Evolutionary conservation across 352 stramenopile genomes (phyloP).

Genomic region (Pythium periplocum): DNA sequence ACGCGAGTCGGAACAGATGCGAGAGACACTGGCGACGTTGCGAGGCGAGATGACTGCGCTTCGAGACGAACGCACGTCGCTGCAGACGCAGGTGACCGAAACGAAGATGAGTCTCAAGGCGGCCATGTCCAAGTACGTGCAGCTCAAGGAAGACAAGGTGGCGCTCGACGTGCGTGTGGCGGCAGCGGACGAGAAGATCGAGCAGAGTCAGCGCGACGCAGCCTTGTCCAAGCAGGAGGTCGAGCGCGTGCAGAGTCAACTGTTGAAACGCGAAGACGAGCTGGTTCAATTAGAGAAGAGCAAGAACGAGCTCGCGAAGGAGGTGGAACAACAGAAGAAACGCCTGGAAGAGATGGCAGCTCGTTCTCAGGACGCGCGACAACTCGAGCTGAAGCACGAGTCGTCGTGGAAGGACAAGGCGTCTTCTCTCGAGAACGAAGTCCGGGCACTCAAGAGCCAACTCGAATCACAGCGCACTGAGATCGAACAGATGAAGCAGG

Average conservation of each 20-base stretch:
- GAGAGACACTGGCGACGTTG: slow-evolving; percentile 36
- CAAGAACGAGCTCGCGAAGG: slow-evolving; percentile 16
- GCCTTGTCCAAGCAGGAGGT: slow-evolving; percentile 41
- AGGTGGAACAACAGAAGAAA: slow-evolving; percentile 17
- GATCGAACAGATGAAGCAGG: slow-evolving; percentile 18
- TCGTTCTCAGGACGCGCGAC: slow-evolving; percentile 16
- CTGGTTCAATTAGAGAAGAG: slow-evolving; percentile 20
- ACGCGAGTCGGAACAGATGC: slow-evolving; percentile 16
- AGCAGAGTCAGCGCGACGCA: slow-evolving; percentile 29
- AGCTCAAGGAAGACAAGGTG: slow-evolving; percentile 60
- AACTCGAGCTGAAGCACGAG: slow-evolving; percentile 20
- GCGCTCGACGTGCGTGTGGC: slow-evolving; percentile 38
- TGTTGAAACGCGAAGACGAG: slow-evolving; percentile 25
- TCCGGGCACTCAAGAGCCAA: slow-evolving; percentile 18
- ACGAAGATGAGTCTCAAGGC: slow-evolving; percentile 24
- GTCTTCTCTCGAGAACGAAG: slow-evolving; percentile 20
- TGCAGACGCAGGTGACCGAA: slow-evolving; percentile 36
- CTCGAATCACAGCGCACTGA: slow-evolving; percentile 8
- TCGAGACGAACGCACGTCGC: slow-evolving; percentile 32
- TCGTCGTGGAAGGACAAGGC: slow-evolving; percentile 25
- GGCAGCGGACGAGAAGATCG: slow-evolving; percentile 21
- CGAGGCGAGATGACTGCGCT: slow-evolving; percentile 51
- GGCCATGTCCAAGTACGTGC: slow-evolving; percentile 47
- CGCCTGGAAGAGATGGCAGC: slow-evolving; percentile 15
- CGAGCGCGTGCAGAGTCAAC: slow-evolving; percentile 24